Evolutionary conservation across 1,284 basidiomycete genomes (phyloP), one percentile per base, ranked within the genome.

Genomic region (Trametes versicolor): DNA sequence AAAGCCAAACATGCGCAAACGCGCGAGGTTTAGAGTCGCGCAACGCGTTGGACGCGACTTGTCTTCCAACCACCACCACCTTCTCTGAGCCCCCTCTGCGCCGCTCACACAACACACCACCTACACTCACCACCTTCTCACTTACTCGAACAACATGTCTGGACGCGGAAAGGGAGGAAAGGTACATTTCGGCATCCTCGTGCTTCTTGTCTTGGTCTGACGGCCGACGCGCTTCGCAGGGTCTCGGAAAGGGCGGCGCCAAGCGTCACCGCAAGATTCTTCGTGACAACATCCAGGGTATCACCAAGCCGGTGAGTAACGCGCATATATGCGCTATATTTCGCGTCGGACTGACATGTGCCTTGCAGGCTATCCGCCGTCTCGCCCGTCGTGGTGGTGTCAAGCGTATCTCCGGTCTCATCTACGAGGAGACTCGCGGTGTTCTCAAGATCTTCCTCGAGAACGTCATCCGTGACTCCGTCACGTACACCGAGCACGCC

Each of bases 351-450:
- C 55, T 48, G 23, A 58, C 43, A 49, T 77, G 94, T 94, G 84
- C 92, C 90, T 13, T n/a, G 0, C 39, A 73, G 74, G 94, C 94
- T 73, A 96, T 97, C 79, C 93, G 95, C 76, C 93, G 95, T 85
- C 91, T 98, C 67, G 96, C 96, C 53, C 94, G 95, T 79, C 92
- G 95, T 87, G 96, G 95, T 78, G 94, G 94, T 91, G 94, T 96
- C 78, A 96, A 96, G 85, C 93, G 93, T 92, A 95, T 95, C 79
- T 95, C 94, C 58, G 93, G 93, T 77, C 86, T 95, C 71, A 95
- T 96, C 82, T 96, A 96, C 81, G 94, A 96, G 80, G 95, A 96
- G 88, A 96, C 94, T 65, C 93, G 95, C 78, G 94, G 95, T 85
- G 94, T 96, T 55, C 86, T 97, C 73, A 96, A 97, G 85, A 94